Base-by-base conservation (phyloP, 768 basidiomycete genomes). In the Boletellus sp. region DNA sequence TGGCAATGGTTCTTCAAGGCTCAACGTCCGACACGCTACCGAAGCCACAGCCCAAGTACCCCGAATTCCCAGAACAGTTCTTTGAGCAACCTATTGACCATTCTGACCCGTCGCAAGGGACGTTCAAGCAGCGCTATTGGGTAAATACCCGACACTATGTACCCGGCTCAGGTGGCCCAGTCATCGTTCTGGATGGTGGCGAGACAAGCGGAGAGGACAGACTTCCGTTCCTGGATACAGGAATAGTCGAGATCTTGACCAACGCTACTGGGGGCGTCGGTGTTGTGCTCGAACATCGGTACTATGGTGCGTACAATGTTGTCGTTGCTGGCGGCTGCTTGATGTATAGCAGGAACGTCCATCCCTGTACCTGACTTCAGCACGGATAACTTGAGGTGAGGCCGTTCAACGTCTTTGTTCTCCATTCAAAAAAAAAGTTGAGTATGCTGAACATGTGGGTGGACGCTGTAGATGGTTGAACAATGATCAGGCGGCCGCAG, bases 111-210 rank as follows among this genome's bases (percentile, higher is more conserved):
- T 64, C 72, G 12, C 70, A 72, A 10, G 77, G 80, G 37, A 89
- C 83, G 0, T 97, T 90, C 70, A 70, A 77, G 45, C 94, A 98
- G 63, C 79, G 95, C 17, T 99, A 92, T 68, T 99, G 95, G 95
- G 75, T 94, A 33, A 94, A 85, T 62, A 80, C 81, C 17, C 78
- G 88, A 31, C 83, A 90, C 66, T 97, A 94, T 67, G 73, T 79
- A 47, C 75, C 83, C 0, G 77, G 83, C 6, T 69, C 76, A 2
- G 82, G 84, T 38, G 88, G 84, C 2, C 95, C 94, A 0, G 90
- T 97, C 19, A 85, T 92, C 57, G 81, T 97, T 2, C 70, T 97
- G 19, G 95, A 97, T 66, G 92, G 91, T 1, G 95, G 95, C 15
- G 95, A 97, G 71, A 95, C 92, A 4, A 86, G 80, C 53, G 95